Conservation (phyloP, 2,329 filamentous ascomycete genomes). For the Ascochyta clinopodiicola region DNA sequence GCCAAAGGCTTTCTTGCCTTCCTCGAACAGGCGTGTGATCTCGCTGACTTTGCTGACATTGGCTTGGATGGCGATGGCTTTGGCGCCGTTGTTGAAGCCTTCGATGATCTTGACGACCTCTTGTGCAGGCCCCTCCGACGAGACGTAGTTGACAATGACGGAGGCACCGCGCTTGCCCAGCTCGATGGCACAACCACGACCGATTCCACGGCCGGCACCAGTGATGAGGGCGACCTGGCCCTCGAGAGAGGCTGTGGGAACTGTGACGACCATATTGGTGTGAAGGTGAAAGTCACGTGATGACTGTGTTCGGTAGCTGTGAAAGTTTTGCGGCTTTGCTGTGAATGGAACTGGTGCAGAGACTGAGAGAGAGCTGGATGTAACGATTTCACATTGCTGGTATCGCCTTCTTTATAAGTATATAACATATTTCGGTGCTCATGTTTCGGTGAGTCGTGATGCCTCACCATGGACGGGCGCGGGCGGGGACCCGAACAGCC, state of each 20-base stretch:
- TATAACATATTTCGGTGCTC: slow-evolving; percentile 4
- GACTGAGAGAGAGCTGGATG: slow-evolving; percentile 7
- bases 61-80: slow-evolving; percentile 64
- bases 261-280: slow-evolving; percentile 49
- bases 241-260: slow-evolving; percentile 58
- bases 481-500: slow-evolving; percentile 34
- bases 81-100: slow-evolving; percentile 55
- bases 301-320: slow-evolving; percentile 20
- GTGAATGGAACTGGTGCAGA: not conserved
- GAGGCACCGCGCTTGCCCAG: slow-evolving; percentile 69
- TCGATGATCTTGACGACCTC: slow-evolving; percentile 57
- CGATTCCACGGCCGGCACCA: slow-evolving; percentile 69
- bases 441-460: slow-evolving; percentile 21
- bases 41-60: slow-evolving; percentile 62
- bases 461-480: slow-evolving; percentile 23
- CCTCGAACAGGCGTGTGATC: slow-evolving; percentile 63
- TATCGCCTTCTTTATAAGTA: slow-evolving; percentile 21
- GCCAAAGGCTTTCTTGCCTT: slow-evolving; percentile 53
- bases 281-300: slow-evolving; percentile 24
- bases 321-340: not conserved
- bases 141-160: slow-evolving; percentile 71
- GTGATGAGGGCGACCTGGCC: slow-evolving; percentile 67
- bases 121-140: slow-evolving; percentile 57
- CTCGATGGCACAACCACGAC: slow-evolving; percentile 70
- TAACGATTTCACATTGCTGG: slow-evolving; percentile 1